Evolutionary conservation across 805 yeast genomes (phyloP).

Genomic region (Candida ficus): DNA sequence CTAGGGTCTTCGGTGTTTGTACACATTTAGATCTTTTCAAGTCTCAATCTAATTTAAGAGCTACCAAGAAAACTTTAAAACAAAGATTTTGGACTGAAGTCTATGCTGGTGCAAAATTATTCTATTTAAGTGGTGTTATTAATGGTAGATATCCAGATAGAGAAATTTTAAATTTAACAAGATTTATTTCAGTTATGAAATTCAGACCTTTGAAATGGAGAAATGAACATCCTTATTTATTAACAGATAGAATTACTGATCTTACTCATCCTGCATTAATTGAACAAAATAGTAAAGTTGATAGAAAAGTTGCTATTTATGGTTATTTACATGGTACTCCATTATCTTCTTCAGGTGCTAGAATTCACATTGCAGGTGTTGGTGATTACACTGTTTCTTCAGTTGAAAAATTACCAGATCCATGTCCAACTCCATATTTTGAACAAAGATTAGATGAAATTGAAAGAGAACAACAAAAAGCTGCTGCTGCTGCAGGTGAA

Average conservation of each 20-base stretch:
- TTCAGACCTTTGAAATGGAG: slow-evolving; percentile 99
- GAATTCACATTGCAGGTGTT: slow-evolving; percentile 91
- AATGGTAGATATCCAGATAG: slow-evolving; percentile 98
- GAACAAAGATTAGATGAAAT: slow-evolving; percentile 81
- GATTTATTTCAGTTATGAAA: slow-evolving; percentile 96
- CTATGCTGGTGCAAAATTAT: slow-evolving; percentile 94
- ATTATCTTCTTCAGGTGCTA: slow-evolving; percentile 57
- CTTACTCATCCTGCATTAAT: slow-evolving; percentile 86
- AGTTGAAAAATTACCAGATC: slow-evolving; percentile 92
- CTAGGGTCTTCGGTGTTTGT: slow-evolving; percentile 89
- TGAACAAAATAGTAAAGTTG: slow-evolving; percentile 74
- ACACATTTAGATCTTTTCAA: slow-evolving; percentile 95
- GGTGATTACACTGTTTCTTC: slow-evolving; percentile 79
- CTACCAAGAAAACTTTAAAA: slow-evolving; percentile 86
- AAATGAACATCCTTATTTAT: slow-evolving; percentile 92
- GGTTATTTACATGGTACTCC: slow-evolving; percentile 97
- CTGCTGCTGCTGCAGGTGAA: slow-evolving; percentile 58
- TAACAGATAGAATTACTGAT: slow-evolving; percentile 90
- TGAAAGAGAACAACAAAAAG: slow-evolving; percentile 67
- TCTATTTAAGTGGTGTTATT: slow-evolving; percentile 89
- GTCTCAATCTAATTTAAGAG: slow-evolving; percentile 81
- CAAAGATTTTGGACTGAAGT: slow-evolving; percentile 99
- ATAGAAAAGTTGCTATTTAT: slow-evolving; percentile 84
- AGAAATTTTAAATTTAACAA: slow-evolving; percentile 83
- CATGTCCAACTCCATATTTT: slow-evolving; percentile 95